These are phyloP conservation scores for Colletotrichum incanum DNA, from an alignment of 2,329 filamentous ascomycete genomes.

Conservation along the genomic window DNA sequence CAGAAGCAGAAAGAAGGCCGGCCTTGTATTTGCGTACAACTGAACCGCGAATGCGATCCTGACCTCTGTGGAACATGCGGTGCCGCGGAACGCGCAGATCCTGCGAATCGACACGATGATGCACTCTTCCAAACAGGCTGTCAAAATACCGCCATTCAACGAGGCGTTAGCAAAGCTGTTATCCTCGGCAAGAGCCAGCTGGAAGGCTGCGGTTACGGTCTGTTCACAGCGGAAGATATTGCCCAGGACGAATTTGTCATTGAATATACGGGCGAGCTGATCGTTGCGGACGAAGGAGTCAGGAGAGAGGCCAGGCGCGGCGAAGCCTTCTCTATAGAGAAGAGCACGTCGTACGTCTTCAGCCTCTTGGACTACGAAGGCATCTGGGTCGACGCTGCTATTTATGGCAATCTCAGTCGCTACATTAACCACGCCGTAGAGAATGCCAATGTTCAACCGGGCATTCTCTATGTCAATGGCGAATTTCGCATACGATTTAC, in stretches of 20 bases:
- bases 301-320: constrained; percentile 75
- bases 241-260: constrained; percentile 80
- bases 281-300: constrained; percentile 79
- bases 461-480: constrained; percentile 81
- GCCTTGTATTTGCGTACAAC: constrained; percentile 79
- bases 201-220: constrained; percentile 78
- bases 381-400: constrained; percentile 81
- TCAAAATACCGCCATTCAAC: constrained; percentile 81
- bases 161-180: constrained; percentile 75
- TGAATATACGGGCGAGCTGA: constrained; percentile 86
- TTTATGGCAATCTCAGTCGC: constrained; percentile 84
- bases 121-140: constrained; percentile 73
- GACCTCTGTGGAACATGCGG: constrained; percentile 82
- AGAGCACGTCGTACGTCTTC: constrained; percentile 76
- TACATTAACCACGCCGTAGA: constrained; percentile 85
- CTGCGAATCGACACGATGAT: constrained; percentile 74
- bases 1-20: constrained; percentile 68
- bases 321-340: constrained; percentile 73
- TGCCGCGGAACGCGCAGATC: constrained; percentile 78
- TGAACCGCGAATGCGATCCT: constrained; percentile 86
- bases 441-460: constrained; percentile 71
- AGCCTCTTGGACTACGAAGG: constrained; percentile 73
- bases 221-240: constrained; percentile 80
- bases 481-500: constrained; percentile 84
- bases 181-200: constrained; percentile 80